Evolutionary conservation across 495 filamentous ascomycete genomes (phyloP), one percentile per base, ranked within the genome.

Genomic region (Hypoxylon crocopeplum): DNA sequence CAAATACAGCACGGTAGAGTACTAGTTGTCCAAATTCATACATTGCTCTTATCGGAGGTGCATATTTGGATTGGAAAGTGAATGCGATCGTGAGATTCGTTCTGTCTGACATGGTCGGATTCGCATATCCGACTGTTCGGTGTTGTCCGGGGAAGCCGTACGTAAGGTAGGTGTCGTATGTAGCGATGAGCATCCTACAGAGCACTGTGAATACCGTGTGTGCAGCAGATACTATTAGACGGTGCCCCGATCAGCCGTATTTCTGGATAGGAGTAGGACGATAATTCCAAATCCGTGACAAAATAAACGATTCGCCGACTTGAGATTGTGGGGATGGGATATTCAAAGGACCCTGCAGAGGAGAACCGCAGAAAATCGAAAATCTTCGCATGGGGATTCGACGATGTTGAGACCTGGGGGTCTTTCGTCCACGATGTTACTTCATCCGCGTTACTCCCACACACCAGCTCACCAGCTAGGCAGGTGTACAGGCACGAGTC

Each of bases 221-320:
- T n/a, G n/a, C n/a, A n/a, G n/a, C 24, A 27, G 24, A 8, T 27
- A 27, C 24, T 27, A 27, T 27, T n/a, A n/a, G n/a, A n/a, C n/a
- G n/a, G n/a, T n/a, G n/a, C n/a, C n/a, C n/a, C n/a, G n/a, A n/a
- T n/a, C n/a, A n/a, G n/a, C n/a, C n/a, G n/a, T n/a, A n/a, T n/a
- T n/a, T 34, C 12, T 8, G 3, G 12, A 34, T 34, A 12, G 13
- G 5, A 7, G 32, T 3, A 8, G 13, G 5, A 10, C 5, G 5
- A 38, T 38, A 38, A 38, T 16, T 38, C 34, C 15, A 38, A 38
- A 38, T 34, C 32, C 32, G 7, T 34, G 7, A 8, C 41, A 10
- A 29, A 33, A 24, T 4, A 39, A 39, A 40, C 51, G 56, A 49
- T 53, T 59, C 49, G 56, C 47, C 56, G 52, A 25, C 24, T 32